Base-by-base conservation (phyloP, 805 yeast species). In the Aciculoconidium aculeatum region DNA sequence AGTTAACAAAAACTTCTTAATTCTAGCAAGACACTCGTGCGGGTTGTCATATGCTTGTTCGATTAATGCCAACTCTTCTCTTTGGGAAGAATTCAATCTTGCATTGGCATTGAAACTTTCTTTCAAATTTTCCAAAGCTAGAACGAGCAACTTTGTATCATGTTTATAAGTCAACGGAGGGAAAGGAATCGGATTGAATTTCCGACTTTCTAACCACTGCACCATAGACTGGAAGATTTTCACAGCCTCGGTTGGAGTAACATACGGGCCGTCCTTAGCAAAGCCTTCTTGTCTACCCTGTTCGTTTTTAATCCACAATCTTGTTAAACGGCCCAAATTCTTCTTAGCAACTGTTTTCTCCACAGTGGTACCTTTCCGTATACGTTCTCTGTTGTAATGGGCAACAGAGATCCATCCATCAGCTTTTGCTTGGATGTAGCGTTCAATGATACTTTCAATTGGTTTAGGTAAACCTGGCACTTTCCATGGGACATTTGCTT, bases 21-120 rank as follows among this genome's bases (percentile, higher is more conserved):
- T 73, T 38, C 95, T 72, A 10, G 80, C 81, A 34, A 92, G 62
- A 37, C 88, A 80, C 48, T 94, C 97, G 51, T 87, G 95, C 0
- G 99, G 99, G 43, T 86, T 85, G 47, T 92, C 99, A 51, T 86
- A 92, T 0, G 97, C 97, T 47, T 87, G 94, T 49, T 92, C 98
- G 26, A 92, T 86, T 37, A 90, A 62, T 0, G 96, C 92, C 36
- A 92, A 60, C 46, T 92, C 98, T 55, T 90, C 96, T 40, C 96
- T 69, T 53, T 92, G 95, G 6, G 80, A 65, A 5, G 94, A 79
- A 44, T 86, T 90, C 40, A 92, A 60, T 34, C 95, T 64, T 1
- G 86, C 80, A 29, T 76, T 75, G 7, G 69, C 65, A 28, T 53
- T 61, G 47, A 80, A 88, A 4, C 78, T 70, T 37, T 85, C 95